Evolutionary conservation across 202 grass and related monocot species (phyloP).

Genomic region (Miscanthus sacchariflorus): DNA sequence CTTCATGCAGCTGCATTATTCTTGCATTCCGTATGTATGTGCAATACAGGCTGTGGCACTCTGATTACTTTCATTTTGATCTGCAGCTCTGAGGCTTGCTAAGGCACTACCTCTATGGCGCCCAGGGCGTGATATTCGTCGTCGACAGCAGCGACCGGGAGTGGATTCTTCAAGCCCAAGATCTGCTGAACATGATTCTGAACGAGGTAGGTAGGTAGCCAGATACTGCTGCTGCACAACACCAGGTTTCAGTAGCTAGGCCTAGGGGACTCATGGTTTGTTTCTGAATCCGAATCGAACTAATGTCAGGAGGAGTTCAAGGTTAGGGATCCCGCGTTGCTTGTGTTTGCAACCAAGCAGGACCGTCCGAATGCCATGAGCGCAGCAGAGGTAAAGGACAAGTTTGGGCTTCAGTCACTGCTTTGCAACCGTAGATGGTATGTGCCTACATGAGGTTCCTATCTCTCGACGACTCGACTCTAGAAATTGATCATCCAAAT

Average conservation of each 20-base stretch:
- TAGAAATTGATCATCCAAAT: background rate
- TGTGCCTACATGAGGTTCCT: background rate
- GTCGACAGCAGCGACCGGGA: constrained; percentile 53
- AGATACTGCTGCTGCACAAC: no score
- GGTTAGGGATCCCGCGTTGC: constrained; percentile 28
- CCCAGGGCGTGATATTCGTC: constrained; percentile 54
- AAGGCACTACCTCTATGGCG: constrained; percentile 52
- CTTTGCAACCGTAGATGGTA: constrained; percentile 46
- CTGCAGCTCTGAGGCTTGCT: constrained; percentile 25
- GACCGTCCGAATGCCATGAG: constrained; percentile 54
- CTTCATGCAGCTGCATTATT: background rate
- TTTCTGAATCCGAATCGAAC: constrained; percentile 2
- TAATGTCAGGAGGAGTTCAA: constrained; percentile 40
- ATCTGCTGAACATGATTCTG: constrained; percentile 49
- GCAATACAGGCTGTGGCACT: no score
- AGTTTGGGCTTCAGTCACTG: constrained; percentile 44
- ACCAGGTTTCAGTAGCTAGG: background rate
- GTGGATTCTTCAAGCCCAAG: constrained; percentile 42
- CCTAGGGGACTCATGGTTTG: background rate
- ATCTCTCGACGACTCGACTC: background rate
- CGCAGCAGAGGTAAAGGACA: constrained; percentile 36
- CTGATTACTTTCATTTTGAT: background rate
- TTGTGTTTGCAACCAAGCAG: constrained; percentile 59
- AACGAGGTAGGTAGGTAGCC: constrained; percentile 34
- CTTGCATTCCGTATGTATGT: background rate